Conservation (phyloP, 768 basidiomycete species). For the Chlorophyllum brunneum region DNA sequence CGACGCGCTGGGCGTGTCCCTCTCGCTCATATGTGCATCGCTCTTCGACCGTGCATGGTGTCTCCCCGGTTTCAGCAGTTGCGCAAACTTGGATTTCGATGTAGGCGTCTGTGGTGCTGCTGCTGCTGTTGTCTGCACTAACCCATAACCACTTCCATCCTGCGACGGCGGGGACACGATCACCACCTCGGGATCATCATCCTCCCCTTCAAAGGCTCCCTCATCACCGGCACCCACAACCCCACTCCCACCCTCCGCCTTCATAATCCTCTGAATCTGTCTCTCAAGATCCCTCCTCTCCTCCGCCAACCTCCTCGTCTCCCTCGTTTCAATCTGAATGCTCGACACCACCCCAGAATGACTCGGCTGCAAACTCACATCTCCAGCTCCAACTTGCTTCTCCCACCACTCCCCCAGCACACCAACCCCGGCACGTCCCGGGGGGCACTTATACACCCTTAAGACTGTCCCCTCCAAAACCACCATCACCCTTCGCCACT, state of each 20-base stretch:
- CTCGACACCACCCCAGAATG: conserved; percentile 18
- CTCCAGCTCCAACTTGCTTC: conserved; percentile 68
- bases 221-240: conserved; percentile 18
- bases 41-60: conserved; percentile 39
- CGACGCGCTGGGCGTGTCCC: conserved; percentile 17
- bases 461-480: conserved; percentile 92
- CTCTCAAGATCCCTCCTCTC: conserved; percentile 19
- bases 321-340: conserved; percentile 18
- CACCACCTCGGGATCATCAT: conserved; percentile 2
- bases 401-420: conserved; percentile 77
- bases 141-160: too few relatives aligned
- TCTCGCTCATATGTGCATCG: conserved; percentile 24
- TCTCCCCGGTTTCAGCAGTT: conserved; percentile 39
- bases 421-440: conserved; percentile 42
- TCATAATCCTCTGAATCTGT: conserved; percentile 18
- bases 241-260: conserved; percentile 19
- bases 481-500: conserved; percentile 86
- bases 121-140: too few relatives aligned
- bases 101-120: neutral
- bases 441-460: conserved; percentile 59
- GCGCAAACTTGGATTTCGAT: conserved; percentile 36
- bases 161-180: neutral
- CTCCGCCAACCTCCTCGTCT: conserved; percentile 15
- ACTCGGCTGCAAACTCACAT: conserved; percentile 29
- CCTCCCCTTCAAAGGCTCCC: conserved; percentile 17